A percentile compares a stretch with the other conserved stretches of the same genome.
These are phyloP conservation scores for Termitomyces sp. DNA, from an alignment of 768 basidiomycete species.

Conservation along the genomic window DNA sequence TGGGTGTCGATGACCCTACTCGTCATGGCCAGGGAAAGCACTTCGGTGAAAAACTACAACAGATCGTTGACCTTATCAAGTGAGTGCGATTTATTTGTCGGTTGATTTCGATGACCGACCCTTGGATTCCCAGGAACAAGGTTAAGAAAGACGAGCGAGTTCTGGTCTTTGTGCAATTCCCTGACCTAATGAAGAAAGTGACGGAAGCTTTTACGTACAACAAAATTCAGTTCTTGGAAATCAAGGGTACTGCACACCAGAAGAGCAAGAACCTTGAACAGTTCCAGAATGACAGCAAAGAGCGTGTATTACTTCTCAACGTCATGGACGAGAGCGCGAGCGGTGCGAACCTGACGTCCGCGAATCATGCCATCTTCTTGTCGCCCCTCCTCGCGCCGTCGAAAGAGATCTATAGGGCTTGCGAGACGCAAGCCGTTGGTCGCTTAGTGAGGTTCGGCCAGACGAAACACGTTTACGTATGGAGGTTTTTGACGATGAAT, in stretches of 20 bases:
- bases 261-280: slow-evolving; percentile 81
- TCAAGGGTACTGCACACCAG: slow-evolving; percentile 70
- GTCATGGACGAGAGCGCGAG: slow-evolving; percentile 96
- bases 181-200: slow-evolving; percentile 89
- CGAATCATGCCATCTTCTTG: slow-evolving; percentile 94
- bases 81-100: slow-evolving; percentile 28
- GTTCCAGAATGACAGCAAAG: slow-evolving; percentile 79
- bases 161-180: slow-evolving; percentile 95
- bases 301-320: slow-evolving; percentile 81
- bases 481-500: slow-evolving; percentile 79
- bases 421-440: slow-evolving; percentile 81
- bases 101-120: slow-evolving; percentile 5
- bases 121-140: slow-evolving; percentile 41
- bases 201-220: slow-evolving; percentile 74
- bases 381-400: slow-evolving; percentile 83
- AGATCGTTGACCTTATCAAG: slow-evolving; percentile 74
- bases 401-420: slow-evolving; percentile 82
- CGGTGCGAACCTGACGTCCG: slow-evolving; percentile 87
- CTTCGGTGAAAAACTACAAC: slow-evolving; percentile 81
- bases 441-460: slow-evolving; percentile 84
- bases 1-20: slow-evolving; percentile 76
- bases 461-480: slow-evolving; percentile 74
- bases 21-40: slow-evolving; percentile 73
- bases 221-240: slow-evolving; percentile 74
- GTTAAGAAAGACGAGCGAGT: slow-evolving; percentile 78